phyloP scores from a whole-genome alignment of 169 alveolate genomes.

The Plasmodium malariae region DNA sequence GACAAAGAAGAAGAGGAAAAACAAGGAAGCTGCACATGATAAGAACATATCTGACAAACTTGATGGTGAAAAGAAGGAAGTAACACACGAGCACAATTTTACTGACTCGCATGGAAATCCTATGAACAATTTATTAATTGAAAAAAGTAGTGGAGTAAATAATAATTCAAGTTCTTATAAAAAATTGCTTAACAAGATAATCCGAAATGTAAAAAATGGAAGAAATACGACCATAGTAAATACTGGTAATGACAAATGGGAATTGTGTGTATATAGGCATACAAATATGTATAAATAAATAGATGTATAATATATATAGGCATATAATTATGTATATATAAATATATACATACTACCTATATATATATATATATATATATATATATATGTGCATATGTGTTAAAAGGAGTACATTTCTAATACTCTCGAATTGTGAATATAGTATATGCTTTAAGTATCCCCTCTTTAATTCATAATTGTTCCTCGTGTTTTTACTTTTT shows the following conservation, averaged over 20 bases:
- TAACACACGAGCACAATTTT: neutral
- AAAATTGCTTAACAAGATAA: slow-evolving; percentile 4
- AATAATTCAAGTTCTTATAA: slow-evolving; percentile 20
- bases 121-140: neutral
- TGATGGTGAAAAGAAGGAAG: neutral
- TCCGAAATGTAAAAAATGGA: slow-evolving; percentile 10
- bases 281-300: neutral
- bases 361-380: neutral
- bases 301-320: neutral
- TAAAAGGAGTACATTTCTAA: no score
- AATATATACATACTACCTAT: neutral
- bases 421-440: no score
- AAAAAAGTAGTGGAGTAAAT: neutral
- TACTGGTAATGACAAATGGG: slow-evolving; percentile 25
- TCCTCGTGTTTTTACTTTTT: neutral
- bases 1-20: slow-evolving; percentile 15
- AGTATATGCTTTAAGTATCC: no score
- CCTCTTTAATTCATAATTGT: neutral
- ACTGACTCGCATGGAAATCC: neutral
- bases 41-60: neutral
- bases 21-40: neutral
- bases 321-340: neutral
- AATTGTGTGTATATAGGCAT: neutral
- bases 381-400: no score
- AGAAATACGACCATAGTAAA: slow-evolving; percentile 43